Base-by-base conservation (phyloP, 805 yeast species). In the Lipomyces starkeyi region DNA sequence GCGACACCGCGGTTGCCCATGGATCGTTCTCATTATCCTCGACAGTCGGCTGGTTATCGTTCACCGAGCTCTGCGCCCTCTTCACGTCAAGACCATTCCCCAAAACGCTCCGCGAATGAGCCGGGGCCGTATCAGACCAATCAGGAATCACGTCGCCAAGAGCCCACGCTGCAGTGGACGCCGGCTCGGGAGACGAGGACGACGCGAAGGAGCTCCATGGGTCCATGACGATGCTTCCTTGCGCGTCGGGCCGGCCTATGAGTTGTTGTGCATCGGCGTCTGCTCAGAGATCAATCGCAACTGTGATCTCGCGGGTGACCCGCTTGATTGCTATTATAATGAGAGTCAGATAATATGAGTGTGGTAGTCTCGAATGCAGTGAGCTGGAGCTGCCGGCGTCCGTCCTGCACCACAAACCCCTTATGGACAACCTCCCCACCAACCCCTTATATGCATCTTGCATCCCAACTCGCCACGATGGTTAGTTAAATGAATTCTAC, bases 11-110 rank as follows among this genome's bases (percentile, higher is more conserved):
- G n/a, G 71, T 66, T 17, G 71, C 73, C 63, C 69, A 71, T 47
- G 73, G 73, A 53, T 73, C 74, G 27, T 67, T 66, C 29, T 65
- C 71, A 11, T 60, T 62, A 11, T 63, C 73, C 22, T 35, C 67
- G 13, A 11, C 66, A 25, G 37, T 43, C 49, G 8, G 49, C 49
- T 43, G 49, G 22, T 8, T 43, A n/a, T 5, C 11, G 20, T 17
- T 43, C 22, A n/a, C 22, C 49, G 49, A 43, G 22, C 22, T 17
- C 49, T 43, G 49, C 49, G n/a, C 22, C 8, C 9, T 43, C 49
- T 17, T 13, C 43, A 14, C 43, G 6, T 4, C 49, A n/a, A n/a
- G 20, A 17, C 49, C 49, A 17, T 17, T 43, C 49, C 11, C 49
- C 7, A n/a, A 43, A 43, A 3, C 20, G 22, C 11, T 43, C 60